Conservation (phyloP, 2,329 filamentous ascomycete genomes). For the Ophiocordyceps sinensis region DNA sequence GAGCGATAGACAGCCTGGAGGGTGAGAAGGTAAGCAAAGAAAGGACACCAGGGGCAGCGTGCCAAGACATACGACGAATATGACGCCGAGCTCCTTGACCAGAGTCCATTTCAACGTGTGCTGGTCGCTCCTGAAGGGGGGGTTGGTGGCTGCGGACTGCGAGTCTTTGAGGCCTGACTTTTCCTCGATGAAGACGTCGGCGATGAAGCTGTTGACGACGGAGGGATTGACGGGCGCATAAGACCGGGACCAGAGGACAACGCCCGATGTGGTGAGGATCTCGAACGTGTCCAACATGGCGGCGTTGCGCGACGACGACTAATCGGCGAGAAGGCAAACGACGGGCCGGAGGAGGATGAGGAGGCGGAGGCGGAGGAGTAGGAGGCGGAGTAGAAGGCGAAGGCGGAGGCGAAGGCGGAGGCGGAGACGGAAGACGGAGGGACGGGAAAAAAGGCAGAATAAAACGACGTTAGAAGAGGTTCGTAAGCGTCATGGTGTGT, state of each 20-base stretch:
- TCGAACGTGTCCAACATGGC: slow-evolving; percentile 92
- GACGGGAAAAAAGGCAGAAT: too few species aligned
- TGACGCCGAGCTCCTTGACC: slow-evolving; percentile 81
- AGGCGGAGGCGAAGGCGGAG: too few species aligned
- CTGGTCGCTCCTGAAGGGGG: slow-evolving; percentile 76
- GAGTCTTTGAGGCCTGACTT: slow-evolving; percentile 52
- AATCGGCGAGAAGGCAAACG: neutral
- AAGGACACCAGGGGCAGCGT: neutral
- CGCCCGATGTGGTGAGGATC: slow-evolving; percentile 87
- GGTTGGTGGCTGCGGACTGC: slow-evolving; percentile 46
- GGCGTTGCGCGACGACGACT: slow-evolving; percentile 1
- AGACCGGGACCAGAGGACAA: slow-evolving; percentile 89
- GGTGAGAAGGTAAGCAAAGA: neutral
- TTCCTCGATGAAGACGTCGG: slow-evolving; percentile 96
- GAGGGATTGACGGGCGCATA: slow-evolving; percentile 68
- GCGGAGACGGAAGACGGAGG: too few species aligned
- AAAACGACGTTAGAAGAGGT: too few species aligned
- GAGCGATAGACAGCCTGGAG: slow-evolving; percentile 87
- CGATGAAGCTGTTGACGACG: slow-evolving; percentile 87
- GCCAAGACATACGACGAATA: slow-evolving; percentile 61
- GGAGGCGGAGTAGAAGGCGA: too few species aligned
- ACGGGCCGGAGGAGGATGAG: neutral
- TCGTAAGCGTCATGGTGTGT: too few species aligned
- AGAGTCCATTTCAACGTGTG: slow-evolving; percentile 92
- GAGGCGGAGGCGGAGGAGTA: too few species aligned